Evolutionary conservation across 768 basidiomycete species (phyloP).

Genomic region (Tylopilus vinaceipallidus): DNA sequence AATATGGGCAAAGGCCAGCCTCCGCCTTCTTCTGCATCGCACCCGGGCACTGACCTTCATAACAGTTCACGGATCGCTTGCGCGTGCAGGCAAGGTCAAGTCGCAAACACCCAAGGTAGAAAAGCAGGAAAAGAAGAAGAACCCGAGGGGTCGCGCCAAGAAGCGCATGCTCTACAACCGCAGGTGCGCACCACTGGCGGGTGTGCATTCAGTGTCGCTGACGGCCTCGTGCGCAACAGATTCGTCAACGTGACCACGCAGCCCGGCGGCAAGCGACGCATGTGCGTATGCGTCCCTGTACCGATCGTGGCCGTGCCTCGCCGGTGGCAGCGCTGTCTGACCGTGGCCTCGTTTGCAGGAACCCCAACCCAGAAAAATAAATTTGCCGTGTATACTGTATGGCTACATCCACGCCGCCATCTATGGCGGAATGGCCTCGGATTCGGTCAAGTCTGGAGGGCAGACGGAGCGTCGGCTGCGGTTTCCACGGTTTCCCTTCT

Average conservation of each 20-base stretch:
- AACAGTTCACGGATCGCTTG: conserved; percentile 96
- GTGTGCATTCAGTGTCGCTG: not conserved
- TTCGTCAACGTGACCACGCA: conserved; percentile 93
- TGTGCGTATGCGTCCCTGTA: conserved; percentile 66
- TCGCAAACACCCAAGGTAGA: conserved; percentile 78
- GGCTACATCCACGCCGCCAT: conserved; percentile 12
- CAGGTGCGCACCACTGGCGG: conserved; percentile 50
- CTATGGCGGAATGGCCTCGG: conserved; percentile 16
- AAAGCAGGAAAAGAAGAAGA: conserved; percentile 99
- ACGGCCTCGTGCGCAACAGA: conserved; percentile 39
- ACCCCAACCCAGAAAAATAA: conserved; percentile 32
- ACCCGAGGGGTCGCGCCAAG: conserved; percentile 95
- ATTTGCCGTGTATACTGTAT: not conserved
- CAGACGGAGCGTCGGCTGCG: conserved; percentile 6
- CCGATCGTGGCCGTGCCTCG: conserved; percentile 67
- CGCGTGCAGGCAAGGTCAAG: conserved; percentile 99
- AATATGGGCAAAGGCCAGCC: conserved; percentile 72
- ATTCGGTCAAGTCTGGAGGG: conserved; percentile 2
- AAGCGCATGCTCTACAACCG: conserved; percentile 94
- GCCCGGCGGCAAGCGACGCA: conserved; percentile 91
- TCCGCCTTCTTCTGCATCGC: not conserved
- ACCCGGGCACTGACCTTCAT: not conserved
- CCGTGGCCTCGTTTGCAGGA: conserved; percentile 12
- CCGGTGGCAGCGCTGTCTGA: conserved; percentile 2
- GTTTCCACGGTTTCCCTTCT: not conserved